Base-by-base conservation (phyloP, 2,329 filamentous ascomycete species). In the Exophiala spinifera region DNA sequence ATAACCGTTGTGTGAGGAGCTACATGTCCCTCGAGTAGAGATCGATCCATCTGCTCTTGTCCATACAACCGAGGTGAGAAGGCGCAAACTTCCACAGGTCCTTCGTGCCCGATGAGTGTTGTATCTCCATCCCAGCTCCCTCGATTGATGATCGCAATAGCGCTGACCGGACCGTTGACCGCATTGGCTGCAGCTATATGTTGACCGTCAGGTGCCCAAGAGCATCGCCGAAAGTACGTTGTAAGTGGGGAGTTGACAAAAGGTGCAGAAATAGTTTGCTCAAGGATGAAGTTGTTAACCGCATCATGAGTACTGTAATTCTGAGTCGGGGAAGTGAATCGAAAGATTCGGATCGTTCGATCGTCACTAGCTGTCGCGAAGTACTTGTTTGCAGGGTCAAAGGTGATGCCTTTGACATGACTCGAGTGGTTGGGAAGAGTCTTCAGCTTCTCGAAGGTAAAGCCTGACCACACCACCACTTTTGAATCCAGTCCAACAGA, bases 331-430 rank as follows among this genome's bases (percentile, higher is more conserved):
- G 92, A 88, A 1, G 89, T 96, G 70, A 96, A 99, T 55, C 91
- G 85, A 72, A 95, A 97, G 65, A 99, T 89, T 70, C 95, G 95
- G 72, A 99, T 95, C 2, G 91, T 92, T 56, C 94, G 85, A 71
- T 99, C 94, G 70, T 99, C 94, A 73, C 91, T 96, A 2, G 95
- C 91, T 0, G 95, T 99, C 14, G 95, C 94, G 72, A 99, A 99
- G 77, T 96, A 99, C 70, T 97, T 99, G 76, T 97, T 97, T 39
- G 94, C 94, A 0, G 94, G 94, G 68, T 99, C 94, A 68, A 99
- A 99, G 0, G 92, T 96, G 65, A 99, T 95, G 59, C 95, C 94
- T 71, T 99, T 99, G 75, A 99, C 94, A 69, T 97, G 95, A 70
- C 91, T 96, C 70, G 95, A 90, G 72, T 99, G 94, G 55, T 91